A percentile compares a stretch with the other conserved stretches of the same genome.
phyloP scores from a whole-genome alignment of 371 early-diverging fungal species.

The Mortierella sp. region DNA sequence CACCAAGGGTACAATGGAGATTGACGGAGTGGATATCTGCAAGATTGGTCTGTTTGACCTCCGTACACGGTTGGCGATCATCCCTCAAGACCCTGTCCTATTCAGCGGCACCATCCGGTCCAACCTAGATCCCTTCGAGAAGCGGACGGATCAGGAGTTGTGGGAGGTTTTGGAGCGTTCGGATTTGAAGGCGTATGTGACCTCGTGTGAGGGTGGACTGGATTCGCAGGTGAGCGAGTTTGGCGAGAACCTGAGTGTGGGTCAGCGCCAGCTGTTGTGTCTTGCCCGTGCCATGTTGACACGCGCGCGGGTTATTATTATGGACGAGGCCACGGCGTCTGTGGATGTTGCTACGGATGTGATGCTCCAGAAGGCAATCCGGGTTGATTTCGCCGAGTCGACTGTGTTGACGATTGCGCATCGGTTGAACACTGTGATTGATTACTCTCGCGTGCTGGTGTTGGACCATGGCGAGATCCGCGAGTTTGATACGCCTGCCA shows the following conservation, averaged over 20 bases:
- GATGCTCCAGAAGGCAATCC: slow-evolving; percentile 83
- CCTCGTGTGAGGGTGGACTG: slow-evolving; percentile 60
- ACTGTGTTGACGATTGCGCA: slow-evolving; percentile 71
- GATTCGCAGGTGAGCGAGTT: slow-evolving; percentile 59
- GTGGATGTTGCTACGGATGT: slow-evolving; percentile 85
- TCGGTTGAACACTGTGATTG: slow-evolving; percentile 75
- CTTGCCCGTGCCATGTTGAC: slow-evolving; percentile 72
- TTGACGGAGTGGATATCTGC: slow-evolving; percentile 75
- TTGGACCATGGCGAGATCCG: slow-evolving; percentile 76
- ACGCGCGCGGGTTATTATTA: slow-evolving; percentile 73
- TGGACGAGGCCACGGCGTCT: slow-evolving; percentile 90
- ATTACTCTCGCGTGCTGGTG: slow-evolving; percentile 76
- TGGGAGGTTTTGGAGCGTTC: slow-evolving; percentile 75
- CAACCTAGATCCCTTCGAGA: slow-evolving; percentile 75
- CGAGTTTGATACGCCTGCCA: slow-evolving; percentile 70
- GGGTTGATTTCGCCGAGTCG: slow-evolving; percentile 63
- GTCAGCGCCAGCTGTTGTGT: slow-evolving; percentile 70
- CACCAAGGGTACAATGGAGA: slow-evolving; percentile 65
- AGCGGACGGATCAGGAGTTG: slow-evolving; percentile 69
- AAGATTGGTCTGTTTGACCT: slow-evolving; percentile 69
- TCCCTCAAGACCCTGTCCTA: slow-evolving; percentile 75
- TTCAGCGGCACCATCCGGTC: slow-evolving; percentile 73
- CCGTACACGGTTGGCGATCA: slow-evolving; percentile 70
- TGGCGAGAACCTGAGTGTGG: slow-evolving; percentile 71
- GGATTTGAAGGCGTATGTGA: slow-evolving; percentile 57